Base-by-base conservation (phyloP, 352 stramenopile species). In the Plasmopara viticola region DNA sequence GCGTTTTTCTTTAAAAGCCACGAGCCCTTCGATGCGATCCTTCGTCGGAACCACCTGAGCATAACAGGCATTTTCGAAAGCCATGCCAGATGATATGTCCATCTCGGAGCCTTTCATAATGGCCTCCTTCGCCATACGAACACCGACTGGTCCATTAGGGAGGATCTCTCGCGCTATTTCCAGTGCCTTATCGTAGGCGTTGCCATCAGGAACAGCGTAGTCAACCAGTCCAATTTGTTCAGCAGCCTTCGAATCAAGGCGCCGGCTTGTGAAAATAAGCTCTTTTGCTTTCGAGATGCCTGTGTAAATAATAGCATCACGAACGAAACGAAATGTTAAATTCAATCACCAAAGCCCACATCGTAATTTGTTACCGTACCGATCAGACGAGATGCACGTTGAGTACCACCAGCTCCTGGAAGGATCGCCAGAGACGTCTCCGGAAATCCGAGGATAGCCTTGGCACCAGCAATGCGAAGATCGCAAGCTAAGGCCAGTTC, bases 351-450 rank as follows among this genome's bases (percentile, higher is more conserved):
- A 38, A 0, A 46, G 8, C 10, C 44, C 10, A 35, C 5, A 35
- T 35, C 20, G 31, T 35, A 30, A 45, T 14, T 9, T 42, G 13
- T 12, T 4, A 35, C 12, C 58, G 29, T 60, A 72, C 91, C 90
- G 42, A 98, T 87, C 4, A 98, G 64, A 31, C 93, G 85, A 35
- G 93, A 86, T 4, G 97, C 74, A 25, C 93, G 82, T 62, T 98
- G 91, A 5, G 91, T 98, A 6, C 91, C 93, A 42, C 93, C 93
- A 28, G 91, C 91, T 18, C 91, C 93, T 31, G 93, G 93, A 10
- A 98, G 83, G 56, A 97, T 98, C 0, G 84, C 93, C 9, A 98
- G 68, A 10, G 74, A 85, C 4, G 93, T 98, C 72, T 98, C 93
- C 0, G 90, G 90, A 14, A 94, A 83, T 0, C 89, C 91, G 8